Evolutionary conservation across 805 yeast genomes (phyloP), one percentile per base, ranked within the genome.

Genomic region (Lipomyces mesembrius): DNA sequence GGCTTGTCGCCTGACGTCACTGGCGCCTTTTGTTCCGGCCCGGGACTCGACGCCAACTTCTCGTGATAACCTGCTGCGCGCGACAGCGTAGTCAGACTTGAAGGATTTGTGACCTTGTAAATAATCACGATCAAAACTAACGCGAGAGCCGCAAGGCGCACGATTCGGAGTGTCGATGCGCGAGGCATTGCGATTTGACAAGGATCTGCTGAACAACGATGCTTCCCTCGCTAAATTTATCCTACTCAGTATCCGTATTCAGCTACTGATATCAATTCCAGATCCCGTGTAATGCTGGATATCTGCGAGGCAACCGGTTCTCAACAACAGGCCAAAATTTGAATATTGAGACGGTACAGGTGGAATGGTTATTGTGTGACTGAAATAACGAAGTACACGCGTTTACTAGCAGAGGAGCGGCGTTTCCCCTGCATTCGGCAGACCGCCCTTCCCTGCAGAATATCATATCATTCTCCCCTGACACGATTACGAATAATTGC

Each of bases 101-200:
- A 25, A 11, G 71, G 64, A 25, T 51, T 57, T 12, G 70, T 25
- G 55, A 66, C 25, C 56, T 69, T 69, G 61, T 55, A 63, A 25
- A 67, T 37, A 20, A 69, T 46, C 17, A 69, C 35, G 17, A 65
- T 46, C 14, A 68, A 34, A 9, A 65, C 63, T 14, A 56, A 14
- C 34, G 64, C 69, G n/a, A 69, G 35, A 17, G 56, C 29, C 27
- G 57, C 56, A 14, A 64, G 43, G 35, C 72, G 70, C 65, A 60
- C 57, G 32, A 68, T 39, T 59, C 72, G 64, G 52, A 54, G 39
- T 5, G 64, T 46, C 20, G 71, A 63, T 8, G 68, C 60, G 29
- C 71, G 65, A 34, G 66, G 66, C 66, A 63, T 63, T 5, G 12
- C 6, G 9, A 12, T 43, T 25, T n/a, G 22, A 43, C 49, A 17